Evolutionary conservation across 768 basidiomycete genomes (phyloP).

Genomic region (Lactarius pseudohatsudake): DNA sequence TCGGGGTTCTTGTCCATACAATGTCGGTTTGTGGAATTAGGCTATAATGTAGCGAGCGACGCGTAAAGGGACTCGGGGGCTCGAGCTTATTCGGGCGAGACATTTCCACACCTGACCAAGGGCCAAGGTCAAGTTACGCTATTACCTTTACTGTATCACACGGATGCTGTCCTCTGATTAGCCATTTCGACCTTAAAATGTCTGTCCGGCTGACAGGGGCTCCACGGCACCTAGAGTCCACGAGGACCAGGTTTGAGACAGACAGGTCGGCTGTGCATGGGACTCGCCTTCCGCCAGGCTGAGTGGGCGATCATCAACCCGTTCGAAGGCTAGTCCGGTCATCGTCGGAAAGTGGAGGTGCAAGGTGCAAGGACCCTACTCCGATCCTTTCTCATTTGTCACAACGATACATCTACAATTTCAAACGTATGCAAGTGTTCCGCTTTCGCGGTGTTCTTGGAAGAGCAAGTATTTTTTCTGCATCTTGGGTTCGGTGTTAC

Average conservation of each 20-base stretch:
- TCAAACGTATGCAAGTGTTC: conserved; percentile 2
- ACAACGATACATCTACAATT: conserved; percentile 26
- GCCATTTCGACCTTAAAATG: conserved; percentile 24
- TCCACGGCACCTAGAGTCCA: conserved; percentile 10
- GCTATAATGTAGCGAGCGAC: not conserved
- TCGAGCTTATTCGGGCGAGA: conserved; percentile 3
- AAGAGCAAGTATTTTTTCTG: conserved; percentile 1
- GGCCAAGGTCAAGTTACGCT: conserved; percentile 5
- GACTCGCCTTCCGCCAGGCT: conserved; percentile 4
- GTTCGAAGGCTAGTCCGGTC: not conserved
- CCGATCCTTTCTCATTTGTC: conserved; percentile 5
- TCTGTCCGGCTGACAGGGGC: conserved; percentile 23
- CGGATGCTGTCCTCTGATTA: conserved; percentile 18
- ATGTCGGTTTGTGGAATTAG: conserved; percentile 5
- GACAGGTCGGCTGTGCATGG: conserved; percentile 5
- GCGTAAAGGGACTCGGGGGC: conserved; percentile 13
- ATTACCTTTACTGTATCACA: conserved; percentile 17
- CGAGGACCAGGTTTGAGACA: conserved; percentile 13
- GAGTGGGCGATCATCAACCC: not conserved
- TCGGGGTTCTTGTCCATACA: not conserved
- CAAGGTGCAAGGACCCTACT: not conserved
- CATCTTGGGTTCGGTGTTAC: conserved; percentile 12
- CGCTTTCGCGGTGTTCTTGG: conserved; percentile 6
- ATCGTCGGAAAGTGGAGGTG: not conserved
- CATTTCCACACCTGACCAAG: conserved; percentile 15